Evolutionary conservation across 495 filamentous ascomycete species (phyloP), one percentile per base, ranked within the genome.

Genomic region (Apodospora peruviana): DNA sequence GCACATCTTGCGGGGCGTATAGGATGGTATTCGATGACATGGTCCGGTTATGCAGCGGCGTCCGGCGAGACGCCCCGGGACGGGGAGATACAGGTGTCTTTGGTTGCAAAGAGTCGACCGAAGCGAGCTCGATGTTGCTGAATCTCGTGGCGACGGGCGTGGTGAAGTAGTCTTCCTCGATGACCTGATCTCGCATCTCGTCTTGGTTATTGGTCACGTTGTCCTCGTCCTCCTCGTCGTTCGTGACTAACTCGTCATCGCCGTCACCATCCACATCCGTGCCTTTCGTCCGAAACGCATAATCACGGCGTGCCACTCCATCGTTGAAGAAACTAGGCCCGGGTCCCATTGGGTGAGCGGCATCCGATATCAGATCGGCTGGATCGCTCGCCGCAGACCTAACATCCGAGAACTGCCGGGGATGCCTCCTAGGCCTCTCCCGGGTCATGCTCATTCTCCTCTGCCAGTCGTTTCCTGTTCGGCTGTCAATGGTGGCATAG

Each of bases 191-290:
- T n/a, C n/a, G n/a, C 2, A 25, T 35, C 12, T 43, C 47, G 4
- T 51, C 58, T 11, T 51, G 35, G 43, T 52, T 60, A 43, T 57
- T 67, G 24, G 69, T 61, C 17, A 61, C 51, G 41, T 60, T 54
- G 22, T 72, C 70, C 25, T 77, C 75, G 29, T 80, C 75, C 18
- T 78, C 71, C 40, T 84, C 82, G 29, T 83, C 80, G 35, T 86
- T 85, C 0, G 87, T 90, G n/a, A 88, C 77, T n/a, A 88, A 74
- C 64, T 95, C 90, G 54, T 95, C 89, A 55, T 95, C 90, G 3
- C 87, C 90, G 65, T 95, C 89, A 27, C 78, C 89, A 55, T 89
- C 88, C 0, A 75, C 89, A 56, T 89, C 88, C 2, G 83, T 87
- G 25, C 74, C 72, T 51, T 72, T 73, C 2, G 57, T 51, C 43